Evolutionary conservation across 257 asterid genomes (phyloP), one percentile per base, ranked within the genome.

Genomic region (Penstemon eatonii): DNA sequence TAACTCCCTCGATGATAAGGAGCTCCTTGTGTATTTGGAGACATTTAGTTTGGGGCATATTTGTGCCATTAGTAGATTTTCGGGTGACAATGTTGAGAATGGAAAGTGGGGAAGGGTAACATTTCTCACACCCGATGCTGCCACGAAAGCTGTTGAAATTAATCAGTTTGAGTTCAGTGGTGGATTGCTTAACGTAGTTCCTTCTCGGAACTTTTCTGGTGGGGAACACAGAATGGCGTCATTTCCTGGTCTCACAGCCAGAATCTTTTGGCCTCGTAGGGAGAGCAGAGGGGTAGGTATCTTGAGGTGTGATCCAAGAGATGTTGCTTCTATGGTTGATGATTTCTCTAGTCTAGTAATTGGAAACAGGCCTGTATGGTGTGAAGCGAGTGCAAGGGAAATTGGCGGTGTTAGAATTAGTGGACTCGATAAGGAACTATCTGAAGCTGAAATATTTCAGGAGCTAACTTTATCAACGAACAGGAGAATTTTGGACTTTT

Each of bases 81-180:
- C 76, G 47, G 70, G 77, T 8, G 87, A 83, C 46, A 74, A 60
- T 45, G 84, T 80, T 76, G 93, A 82, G 68, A 85, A 76, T 50
- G 87, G 69, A 52, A 84, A 81, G 69, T 91, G 99, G 97, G 97
- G 95, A 66, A 84, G 88, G 76, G 91, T 91, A 59, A 94, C 92
- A 65, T 94, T 94, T 84, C 80, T 78, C 61, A 80, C 95, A 52
- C 92, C 96, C 18, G 91, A 87, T 69, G 89, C 97, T 69, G 97
- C 96, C 44, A 67, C 61, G 78, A 82, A 57, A 66, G 92, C 96
- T 50, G 72, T 73, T 62, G 86, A 77, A 9, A 67, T 87, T 12
- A 66, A 78, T 61, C 68, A 75, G 65, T 63, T 70, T 61, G 85
- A 80, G 46, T 79, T 79, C 13, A 55, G 80, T 43, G 91, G 87